A percentile compares a stretch with the other conserved stretches of the same genome.
Evolutionary conservation across 441 rosid species (phyloP).

Genomic region (Eutrema salsugineum): DNA sequence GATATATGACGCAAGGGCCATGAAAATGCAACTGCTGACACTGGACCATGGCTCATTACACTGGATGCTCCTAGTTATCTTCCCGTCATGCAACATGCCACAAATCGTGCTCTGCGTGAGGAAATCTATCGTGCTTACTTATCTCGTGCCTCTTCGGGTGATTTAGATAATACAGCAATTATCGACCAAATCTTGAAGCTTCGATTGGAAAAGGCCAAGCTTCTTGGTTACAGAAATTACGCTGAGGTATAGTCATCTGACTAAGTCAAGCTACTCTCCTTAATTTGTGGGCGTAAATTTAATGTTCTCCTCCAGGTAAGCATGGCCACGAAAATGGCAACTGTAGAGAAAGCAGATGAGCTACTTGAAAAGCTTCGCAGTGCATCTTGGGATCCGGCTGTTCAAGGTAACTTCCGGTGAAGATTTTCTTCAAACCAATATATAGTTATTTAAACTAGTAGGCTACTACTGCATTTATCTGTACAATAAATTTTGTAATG

Average conservation of each 20-base stretch:
- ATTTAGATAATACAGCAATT: conserved; percentile 68
- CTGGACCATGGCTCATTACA: conserved; percentile 89
- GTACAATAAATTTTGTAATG: background rate
- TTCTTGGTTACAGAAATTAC: conserved; percentile 66
- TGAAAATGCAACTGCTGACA: conserved; percentile 75
- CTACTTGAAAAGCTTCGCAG: conserved; percentile 75
- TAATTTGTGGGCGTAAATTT: conserved; percentile 8
- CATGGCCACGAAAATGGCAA: conserved; percentile 96
- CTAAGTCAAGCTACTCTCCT: conserved; percentile 4
- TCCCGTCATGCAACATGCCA: conserved; percentile 84
- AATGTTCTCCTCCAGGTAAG: conserved; percentile 53
- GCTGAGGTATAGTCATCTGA: conserved; percentile 63
- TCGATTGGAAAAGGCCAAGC: conserved; percentile 75
- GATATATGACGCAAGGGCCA: conserved; percentile 52
- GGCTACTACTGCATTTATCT: background rate
- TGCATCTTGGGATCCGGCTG: conserved; percentile 89
- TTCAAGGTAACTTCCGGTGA: conserved; percentile 49
- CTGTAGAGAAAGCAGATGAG: conserved; percentile 75
- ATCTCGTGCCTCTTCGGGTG: conserved; percentile 71
- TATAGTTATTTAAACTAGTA: background rate
- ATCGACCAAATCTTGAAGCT: conserved; percentile 77
- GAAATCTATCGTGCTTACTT: conserved; percentile 73
- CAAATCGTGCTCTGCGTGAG: conserved; percentile 71
- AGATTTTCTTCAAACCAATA: background rate
- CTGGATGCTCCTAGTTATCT: conserved; percentile 75